These are phyloP conservation scores for Dioszegia aurantiaca DNA, from an alignment of 768 basidiomycete species.

Conservation along the genomic window DNA sequence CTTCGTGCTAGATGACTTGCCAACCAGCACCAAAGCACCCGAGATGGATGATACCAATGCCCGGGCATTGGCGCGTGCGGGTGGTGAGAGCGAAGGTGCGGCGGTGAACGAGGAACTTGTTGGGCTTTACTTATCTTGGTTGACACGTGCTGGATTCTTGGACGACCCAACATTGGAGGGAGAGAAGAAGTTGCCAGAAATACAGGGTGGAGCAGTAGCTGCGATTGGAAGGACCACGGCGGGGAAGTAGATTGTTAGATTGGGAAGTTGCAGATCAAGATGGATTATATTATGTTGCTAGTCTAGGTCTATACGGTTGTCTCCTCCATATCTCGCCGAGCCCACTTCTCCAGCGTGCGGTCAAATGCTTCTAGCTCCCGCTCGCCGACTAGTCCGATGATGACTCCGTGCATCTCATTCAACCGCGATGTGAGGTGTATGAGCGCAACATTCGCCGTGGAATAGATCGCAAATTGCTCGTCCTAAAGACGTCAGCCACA, in stretches of 20 bases:
- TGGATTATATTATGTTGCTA: neutral
- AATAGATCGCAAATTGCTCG: conserved; percentile 47
- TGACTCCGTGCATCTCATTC: conserved; percentile 37
- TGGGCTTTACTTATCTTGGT: conserved; percentile 88
- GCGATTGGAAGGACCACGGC: conserved; percentile 52
- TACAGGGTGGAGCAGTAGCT: conserved; percentile 41
- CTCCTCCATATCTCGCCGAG: conserved; percentile 2
- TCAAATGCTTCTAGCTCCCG: conserved; percentile 38
- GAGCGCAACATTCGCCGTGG: conserved; percentile 44
- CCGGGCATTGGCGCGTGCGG: conserved; percentile 58
- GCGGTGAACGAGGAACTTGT: conserved; percentile 75
- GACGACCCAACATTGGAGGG: conserved; percentile 56
- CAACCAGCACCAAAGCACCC: conserved; percentile 91
- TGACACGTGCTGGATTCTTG: conserved; percentile 79
- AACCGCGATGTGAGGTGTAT: conserved; percentile 31
- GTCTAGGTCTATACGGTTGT: conserved; percentile 1
- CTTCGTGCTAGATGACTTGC: conserved; percentile 94
- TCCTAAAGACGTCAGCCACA: conserved; percentile 22
- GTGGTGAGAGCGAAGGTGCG: conserved; percentile 53
- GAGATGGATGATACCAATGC: conserved; percentile 86
- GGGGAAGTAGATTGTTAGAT: conserved; percentile 6
- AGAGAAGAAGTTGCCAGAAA: conserved; percentile 42
- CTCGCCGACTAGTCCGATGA: conserved; percentile 43
- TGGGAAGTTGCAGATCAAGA: too few relatives aligned
- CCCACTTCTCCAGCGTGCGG: conserved; percentile 23